Percentiles rank a stretch among this genome's conserved stretches.
Evolutionary conservation across 305 asterid genomes (phyloP).

Genomic region (Coffea humblotiana): DNA sequence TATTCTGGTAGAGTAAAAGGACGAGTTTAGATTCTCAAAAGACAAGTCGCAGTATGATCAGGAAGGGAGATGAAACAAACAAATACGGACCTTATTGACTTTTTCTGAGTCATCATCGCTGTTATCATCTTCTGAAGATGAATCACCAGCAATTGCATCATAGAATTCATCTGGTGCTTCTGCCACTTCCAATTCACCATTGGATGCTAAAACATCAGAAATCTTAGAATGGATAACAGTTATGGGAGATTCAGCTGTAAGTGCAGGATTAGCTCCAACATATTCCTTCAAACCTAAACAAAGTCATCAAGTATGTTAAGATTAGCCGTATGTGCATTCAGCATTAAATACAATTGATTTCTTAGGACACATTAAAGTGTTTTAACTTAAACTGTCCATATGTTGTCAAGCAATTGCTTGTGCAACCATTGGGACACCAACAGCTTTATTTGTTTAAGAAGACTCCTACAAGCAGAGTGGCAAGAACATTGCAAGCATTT

Average conservation of each 20-base stretch:
- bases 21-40: slow-evolving; percentile 6
- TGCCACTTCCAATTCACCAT: slow-evolving; percentile 66
- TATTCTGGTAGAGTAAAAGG: slow-evolving; percentile 41
- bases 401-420: slow-evolving; percentile 9
- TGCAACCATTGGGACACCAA: not conserved
- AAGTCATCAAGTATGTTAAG: slow-evolving; percentile 20
- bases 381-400: not conserved
- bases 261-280: slow-evolving; percentile 84
- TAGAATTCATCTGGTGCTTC: slow-evolving; percentile 80
- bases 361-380: not conserved
- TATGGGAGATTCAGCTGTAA: slow-evolving; percentile 43
- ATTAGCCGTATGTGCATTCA: not conserved
- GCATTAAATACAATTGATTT: not conserved
- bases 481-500: not conserved
- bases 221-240: slow-evolving; percentile 54
- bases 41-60: not conserved
- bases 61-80: slow-evolving; percentile 14
- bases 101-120: slow-evolving; percentile 52
- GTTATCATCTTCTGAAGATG: slow-evolving; percentile 70
- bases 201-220: slow-evolving; percentile 50
- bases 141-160: slow-evolving; percentile 78
- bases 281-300: slow-evolving; percentile 90
- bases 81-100: slow-evolving; percentile 35
- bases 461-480: not conserved
- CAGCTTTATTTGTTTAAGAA: not conserved